phyloP scores from a whole-genome alignment of 2,329 filamentous ascomycete genomes.

The Colletotrichum sp. region DNA sequence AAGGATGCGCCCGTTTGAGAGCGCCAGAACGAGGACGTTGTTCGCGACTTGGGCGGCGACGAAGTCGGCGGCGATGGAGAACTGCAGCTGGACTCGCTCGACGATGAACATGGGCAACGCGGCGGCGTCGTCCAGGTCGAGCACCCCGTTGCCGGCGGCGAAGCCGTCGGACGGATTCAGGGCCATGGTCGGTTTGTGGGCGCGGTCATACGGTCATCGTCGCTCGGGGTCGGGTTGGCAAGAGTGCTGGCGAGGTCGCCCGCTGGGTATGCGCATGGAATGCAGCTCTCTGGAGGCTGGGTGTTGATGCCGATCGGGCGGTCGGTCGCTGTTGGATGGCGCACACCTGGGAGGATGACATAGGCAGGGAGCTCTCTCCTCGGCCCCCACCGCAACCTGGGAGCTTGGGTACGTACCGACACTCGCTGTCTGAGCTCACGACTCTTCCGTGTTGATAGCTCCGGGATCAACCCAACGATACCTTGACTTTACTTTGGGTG shows the following conservation, averaged over 20 bases:
- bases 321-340: constrained; percentile 1
- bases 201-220: constrained; percentile 13
- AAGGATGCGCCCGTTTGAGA: constrained; percentile 90
- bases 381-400: neutral
- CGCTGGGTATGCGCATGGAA: constrained; percentile 6
- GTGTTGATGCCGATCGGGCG: neutral
- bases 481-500: no score
- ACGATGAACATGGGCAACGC: constrained; percentile 92
- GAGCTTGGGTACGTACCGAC: constrained; percentile 12
- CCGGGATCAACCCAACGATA: neutral
- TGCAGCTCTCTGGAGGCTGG: constrained; percentile 7
- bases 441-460: neutral
- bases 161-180: constrained; percentile 76
- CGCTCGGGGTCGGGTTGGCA: neutral
- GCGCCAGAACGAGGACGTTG: constrained; percentile 90
- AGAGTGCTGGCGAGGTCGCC: neutral
- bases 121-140: constrained; percentile 62
- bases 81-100: constrained; percentile 90
- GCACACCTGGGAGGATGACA: constrained; percentile 16
- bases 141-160: constrained; percentile 64
- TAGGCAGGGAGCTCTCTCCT: constrained; percentile 7
- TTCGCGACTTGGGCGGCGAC: constrained; percentile 97
- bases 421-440: neutral
- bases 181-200: constrained; percentile 57
- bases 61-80: constrained; percentile 93